phyloP scores from a whole-genome alignment of 2,329 filamentous ascomycete species.

The Simplicillium sp. region DNA sequence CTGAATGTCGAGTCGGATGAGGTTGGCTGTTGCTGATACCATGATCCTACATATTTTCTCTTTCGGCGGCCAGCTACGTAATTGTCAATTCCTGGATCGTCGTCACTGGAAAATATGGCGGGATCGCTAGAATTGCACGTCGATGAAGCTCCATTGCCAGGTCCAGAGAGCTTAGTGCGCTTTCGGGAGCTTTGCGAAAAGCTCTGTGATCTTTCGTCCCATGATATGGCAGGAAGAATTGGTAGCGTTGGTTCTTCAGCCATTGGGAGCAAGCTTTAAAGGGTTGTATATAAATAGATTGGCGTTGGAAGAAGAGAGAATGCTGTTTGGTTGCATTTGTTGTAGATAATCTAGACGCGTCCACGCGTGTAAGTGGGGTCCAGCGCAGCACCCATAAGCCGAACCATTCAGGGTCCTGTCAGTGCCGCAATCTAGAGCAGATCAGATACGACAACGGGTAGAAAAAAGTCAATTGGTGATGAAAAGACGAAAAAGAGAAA shows the following conservation, averaged over 20 bases:
- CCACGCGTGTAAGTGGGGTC: too few species aligned
- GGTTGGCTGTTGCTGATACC: slow-evolving; percentile 52
- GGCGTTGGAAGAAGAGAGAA: too few species aligned
- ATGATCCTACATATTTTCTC: slow-evolving; percentile 58
- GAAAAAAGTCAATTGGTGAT: too few species aligned
- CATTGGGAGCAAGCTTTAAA: slow-evolving; percentile 13
- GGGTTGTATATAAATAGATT: too few species aligned
- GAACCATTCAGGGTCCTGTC: too few species aligned
- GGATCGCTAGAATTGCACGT: slow-evolving; percentile 56
- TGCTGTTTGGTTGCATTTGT: not conserved
- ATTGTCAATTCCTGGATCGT: slow-evolving; percentile 58
- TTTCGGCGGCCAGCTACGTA: slow-evolving; percentile 46
- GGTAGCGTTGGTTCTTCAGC: slow-evolving; percentile 32
- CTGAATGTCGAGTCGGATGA: slow-evolving; percentile 39
- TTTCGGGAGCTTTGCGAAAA: slow-evolving; percentile 30
- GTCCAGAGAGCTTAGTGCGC: slow-evolving; percentile 24
- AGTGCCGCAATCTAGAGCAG: too few species aligned
- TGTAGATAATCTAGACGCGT: not conserved
- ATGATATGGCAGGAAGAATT: slow-evolving; percentile 24
- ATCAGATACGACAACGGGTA: not conserved
- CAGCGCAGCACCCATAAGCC: too few species aligned
- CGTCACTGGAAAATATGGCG: slow-evolving; percentile 62
- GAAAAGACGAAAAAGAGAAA: slow-evolving; percentile 1
- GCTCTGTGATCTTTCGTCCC: slow-evolving; percentile 27
- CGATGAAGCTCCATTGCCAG: slow-evolving; percentile 3